Evolutionary conservation across 306 rosid genomes (phyloP), one percentile per base, ranked within the genome.

Genomic region (Dalbergia cochinchinensis): DNA sequence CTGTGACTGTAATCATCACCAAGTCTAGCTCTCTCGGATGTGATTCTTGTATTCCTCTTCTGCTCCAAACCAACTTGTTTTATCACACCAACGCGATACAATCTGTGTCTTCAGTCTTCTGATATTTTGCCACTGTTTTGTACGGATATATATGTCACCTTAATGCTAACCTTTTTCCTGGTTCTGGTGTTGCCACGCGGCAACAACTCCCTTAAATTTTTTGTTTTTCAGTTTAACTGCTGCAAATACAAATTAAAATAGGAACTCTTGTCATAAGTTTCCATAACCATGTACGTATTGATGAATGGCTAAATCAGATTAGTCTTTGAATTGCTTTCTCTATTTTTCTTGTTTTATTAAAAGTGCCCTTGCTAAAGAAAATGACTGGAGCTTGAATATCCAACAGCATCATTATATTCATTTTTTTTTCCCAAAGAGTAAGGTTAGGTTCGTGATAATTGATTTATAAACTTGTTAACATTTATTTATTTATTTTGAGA

Each of bases 141-240:
- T 60, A 8, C 33, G 4, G 62, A 70, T 66, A 70, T 35, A 53
- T 37, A 6, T 37, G 4, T 47, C 62, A 69, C 4, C 35, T 20
- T 20, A 9, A 18, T 16, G 6, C 19, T 18, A 50, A n/a, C 35
- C 55, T 7, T 18, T 63, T 76, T 77, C 16, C 55, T 82, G 85
- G 78, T 82, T 71, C 82, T 54, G 69, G 6, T 10, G 0, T 44
- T 77, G 45, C 85, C 85, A 77, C 85, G 85, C 8, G 69, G 14
- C 69, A 42, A 15, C 22, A 59, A 58, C 5, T 34, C 54, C 18
- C 66, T 68, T 8, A 0, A 42, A 42, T 42, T 42, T 42, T 42
- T 42, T 42, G 47, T 8, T 42, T 42, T 42, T 42, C 47, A 12
- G 10, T 16, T 55, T 55, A 16, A 55, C 61, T 55, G 26, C 11